These are phyloP conservation scores for Beauveria australis DNA, from an alignment of 2,329 filamentous ascomycete genomes.

Conservation along the genomic window DNA sequence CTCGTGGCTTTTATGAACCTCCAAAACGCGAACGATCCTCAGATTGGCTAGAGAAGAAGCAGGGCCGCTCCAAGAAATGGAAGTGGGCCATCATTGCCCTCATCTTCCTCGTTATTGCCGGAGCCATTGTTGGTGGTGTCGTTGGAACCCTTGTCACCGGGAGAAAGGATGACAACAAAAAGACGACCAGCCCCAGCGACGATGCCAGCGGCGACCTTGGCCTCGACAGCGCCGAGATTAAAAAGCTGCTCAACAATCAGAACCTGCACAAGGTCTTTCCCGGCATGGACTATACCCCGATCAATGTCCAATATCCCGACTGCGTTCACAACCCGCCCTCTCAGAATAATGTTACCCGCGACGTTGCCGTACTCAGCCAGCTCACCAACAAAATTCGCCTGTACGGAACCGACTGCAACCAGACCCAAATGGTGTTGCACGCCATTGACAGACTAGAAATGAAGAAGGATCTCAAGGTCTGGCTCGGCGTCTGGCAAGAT, in stretches of 20 bases:
- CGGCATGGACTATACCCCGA: conserved; percentile 89
- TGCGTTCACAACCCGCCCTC: conserved; percentile 71
- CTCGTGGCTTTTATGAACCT: conserved; percentile 25
- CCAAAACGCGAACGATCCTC: conserved; percentile 52
- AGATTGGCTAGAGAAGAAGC: conserved; percentile 54
- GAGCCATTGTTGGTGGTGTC: conserved; percentile 65
- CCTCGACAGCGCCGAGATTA: conserved; percentile 70
- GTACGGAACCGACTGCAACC: conserved; percentile 96
- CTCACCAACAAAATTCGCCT: conserved; percentile 80
- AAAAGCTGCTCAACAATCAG: conserved; percentile 70
- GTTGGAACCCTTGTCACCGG: conserved; percentile 64
- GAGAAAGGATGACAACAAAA: conserved; percentile 28
- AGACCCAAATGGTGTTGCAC: conserved; percentile 87
- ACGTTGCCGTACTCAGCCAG: conserved; percentile 83
- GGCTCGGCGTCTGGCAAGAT: conserved; percentile 93
- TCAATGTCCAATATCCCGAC: conserved; percentile 82
- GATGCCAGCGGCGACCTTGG: conserved; percentile 48
- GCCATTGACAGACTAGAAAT: conserved; percentile 68
- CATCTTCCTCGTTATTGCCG: conserved; percentile 57
- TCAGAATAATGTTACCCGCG: conserved; percentile 90
- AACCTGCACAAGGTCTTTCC: conserved; percentile 89
- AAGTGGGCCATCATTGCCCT: conserved; percentile 60
- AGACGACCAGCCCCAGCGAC: conserved; percentile 15
- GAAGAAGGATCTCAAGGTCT: conserved; percentile 69
- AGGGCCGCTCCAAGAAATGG: conserved; percentile 54